These are phyloP conservation scores for Vanderwaltozyma polyspora DNA, from an alignment of 805 yeast genomes.

Conservation along the genomic window DNA sequence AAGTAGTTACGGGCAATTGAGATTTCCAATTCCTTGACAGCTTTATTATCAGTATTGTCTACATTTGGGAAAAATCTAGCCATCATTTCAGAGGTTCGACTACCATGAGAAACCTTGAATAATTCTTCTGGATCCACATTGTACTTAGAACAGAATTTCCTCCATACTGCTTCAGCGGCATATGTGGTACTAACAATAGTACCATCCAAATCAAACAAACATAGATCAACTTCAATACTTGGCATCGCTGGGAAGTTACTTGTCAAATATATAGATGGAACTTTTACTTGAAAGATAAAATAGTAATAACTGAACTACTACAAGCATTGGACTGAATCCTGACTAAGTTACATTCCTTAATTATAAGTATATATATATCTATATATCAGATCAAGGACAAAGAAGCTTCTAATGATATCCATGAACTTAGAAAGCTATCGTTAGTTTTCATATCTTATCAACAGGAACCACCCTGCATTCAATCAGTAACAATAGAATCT, in stretches of 20 bases:
- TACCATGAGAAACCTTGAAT: slow-evolving; percentile 59
- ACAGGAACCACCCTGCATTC: too few species aligned
- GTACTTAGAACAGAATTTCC: slow-evolving; percentile 42
- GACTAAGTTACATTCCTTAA: too few species aligned
- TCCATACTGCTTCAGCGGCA: slow-evolving; percentile 68
- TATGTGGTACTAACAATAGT: slow-evolving; percentile 65
- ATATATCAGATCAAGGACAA: too few species aligned
- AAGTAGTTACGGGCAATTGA: slow-evolving; percentile 54
- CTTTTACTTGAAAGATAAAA: neutral
- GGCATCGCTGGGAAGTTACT: neutral
- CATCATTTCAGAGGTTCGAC: slow-evolving; percentile 60
- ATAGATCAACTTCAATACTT: slow-evolving; percentile 8
- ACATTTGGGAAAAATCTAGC: slow-evolving; percentile 54
- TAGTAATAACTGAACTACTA: neutral
- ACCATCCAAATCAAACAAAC: slow-evolving; percentile 69
- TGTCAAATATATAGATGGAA: neutral
- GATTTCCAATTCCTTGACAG: slow-evolving; percentile 46
- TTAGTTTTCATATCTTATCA: too few species aligned
- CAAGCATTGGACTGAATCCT: too few species aligned
- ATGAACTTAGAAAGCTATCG: too few species aligned
- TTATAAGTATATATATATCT: neutral
- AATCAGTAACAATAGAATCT: too few species aligned
- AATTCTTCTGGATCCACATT: slow-evolving; percentile 51
- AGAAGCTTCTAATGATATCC: too few species aligned
- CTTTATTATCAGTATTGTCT: slow-evolving; percentile 40